These are phyloP conservation scores for Zelonia costaricensis DNA, from an alignment of 208 protist species.

Conservation along the genomic window DNA sequence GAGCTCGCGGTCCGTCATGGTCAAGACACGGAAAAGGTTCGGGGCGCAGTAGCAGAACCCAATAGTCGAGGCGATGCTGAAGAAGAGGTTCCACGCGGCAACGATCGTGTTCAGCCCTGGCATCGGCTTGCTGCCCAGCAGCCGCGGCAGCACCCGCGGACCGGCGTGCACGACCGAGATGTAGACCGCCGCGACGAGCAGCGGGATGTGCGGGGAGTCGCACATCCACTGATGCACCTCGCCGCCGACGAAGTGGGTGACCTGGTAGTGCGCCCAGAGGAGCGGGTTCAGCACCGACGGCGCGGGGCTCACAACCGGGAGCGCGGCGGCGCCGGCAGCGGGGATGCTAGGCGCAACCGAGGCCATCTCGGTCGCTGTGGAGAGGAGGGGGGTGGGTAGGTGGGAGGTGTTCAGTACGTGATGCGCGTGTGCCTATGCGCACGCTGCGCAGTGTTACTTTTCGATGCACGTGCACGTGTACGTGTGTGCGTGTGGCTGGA, in stretches of 20 bases:
- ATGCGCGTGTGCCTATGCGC: no score
- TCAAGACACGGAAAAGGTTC: conserved; percentile 33
- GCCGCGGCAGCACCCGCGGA: conserved; percentile 8
- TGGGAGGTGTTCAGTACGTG: no score
- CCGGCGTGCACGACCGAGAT: conserved; percentile 43
- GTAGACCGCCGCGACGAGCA: conserved; percentile 33
- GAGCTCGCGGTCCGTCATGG: conserved; percentile 20
- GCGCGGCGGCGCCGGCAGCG: not conserved
- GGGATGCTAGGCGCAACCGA: not conserved
- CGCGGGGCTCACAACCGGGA: not conserved
- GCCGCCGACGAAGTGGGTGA: conserved; percentile 33
- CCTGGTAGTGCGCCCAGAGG: conserved; percentile 10
- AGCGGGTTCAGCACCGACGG: conserved; percentile 1
- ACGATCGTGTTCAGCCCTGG: conserved; percentile 29
- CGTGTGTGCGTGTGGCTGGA: no score
- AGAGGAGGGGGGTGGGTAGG: no score
- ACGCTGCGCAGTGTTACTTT: no score
- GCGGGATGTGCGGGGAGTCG: conserved; percentile 28
- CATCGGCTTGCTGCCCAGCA: conserved; percentile 4
- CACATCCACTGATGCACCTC: conserved; percentile 33
- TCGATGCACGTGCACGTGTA: no score
- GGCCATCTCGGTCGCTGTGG: no score
- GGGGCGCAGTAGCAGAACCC: conserved; percentile 61
- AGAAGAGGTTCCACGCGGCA: conserved; percentile 75
- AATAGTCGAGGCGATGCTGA: conserved; percentile 62